A percentile compares a stretch with the other conserved stretches of the same genome.
These are phyloP conservation scores for Lumnitzera littorea DNA, from an alignment of 345 rosid genomes.

Conservation along the genomic window DNA sequence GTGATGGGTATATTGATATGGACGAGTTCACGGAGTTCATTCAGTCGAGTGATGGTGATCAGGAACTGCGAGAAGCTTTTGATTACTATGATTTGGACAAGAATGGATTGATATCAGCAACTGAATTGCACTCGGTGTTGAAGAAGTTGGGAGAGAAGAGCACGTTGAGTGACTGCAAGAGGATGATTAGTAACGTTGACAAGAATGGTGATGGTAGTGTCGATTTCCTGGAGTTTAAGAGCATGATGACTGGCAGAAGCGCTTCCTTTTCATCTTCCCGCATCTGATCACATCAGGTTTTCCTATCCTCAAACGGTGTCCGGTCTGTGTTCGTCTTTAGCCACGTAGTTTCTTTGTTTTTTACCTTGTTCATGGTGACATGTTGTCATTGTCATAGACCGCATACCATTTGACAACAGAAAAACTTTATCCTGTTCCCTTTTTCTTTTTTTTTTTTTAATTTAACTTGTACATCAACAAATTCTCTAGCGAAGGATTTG, in stretches of 20 bases:
- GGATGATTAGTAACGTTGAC: slow-evolving; percentile 82
- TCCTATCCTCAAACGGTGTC: too few species aligned
- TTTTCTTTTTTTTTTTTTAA: too few species aligned
- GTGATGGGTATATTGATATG: slow-evolving; percentile 69
- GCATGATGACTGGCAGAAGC: slow-evolving; percentile 50
- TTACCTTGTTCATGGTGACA: too few species aligned
- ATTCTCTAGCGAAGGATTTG: too few species aligned
- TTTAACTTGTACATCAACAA: too few species aligned
- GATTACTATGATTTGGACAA: slow-evolving; percentile 65
- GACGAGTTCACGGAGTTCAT: slow-evolving; percentile 63
- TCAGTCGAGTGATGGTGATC: slow-evolving; percentile 5
- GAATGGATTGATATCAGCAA: slow-evolving; percentile 70
- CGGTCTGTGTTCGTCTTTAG: too few species aligned
- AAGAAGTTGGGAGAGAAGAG: slow-evolving; percentile 70
- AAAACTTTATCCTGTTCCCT: too few species aligned
- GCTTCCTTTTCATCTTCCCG: too few species aligned
- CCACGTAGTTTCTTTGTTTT: too few species aligned
- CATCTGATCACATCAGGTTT: too few species aligned
- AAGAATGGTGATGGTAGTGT: slow-evolving; percentile 84
- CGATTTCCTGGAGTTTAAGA: slow-evolving; percentile 84
- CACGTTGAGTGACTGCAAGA: slow-evolving; percentile 54
- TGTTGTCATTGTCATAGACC: too few species aligned
- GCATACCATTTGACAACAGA: too few species aligned
- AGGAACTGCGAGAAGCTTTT: slow-evolving; percentile 68
- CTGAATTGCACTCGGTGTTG: slow-evolving; percentile 69